A percentile compares a stretch with the other conserved stretches of the same genome.
phyloP scores from a whole-genome alignment of 805 yeast genomes.

The Wickerhamiella parazyma region DNA sequence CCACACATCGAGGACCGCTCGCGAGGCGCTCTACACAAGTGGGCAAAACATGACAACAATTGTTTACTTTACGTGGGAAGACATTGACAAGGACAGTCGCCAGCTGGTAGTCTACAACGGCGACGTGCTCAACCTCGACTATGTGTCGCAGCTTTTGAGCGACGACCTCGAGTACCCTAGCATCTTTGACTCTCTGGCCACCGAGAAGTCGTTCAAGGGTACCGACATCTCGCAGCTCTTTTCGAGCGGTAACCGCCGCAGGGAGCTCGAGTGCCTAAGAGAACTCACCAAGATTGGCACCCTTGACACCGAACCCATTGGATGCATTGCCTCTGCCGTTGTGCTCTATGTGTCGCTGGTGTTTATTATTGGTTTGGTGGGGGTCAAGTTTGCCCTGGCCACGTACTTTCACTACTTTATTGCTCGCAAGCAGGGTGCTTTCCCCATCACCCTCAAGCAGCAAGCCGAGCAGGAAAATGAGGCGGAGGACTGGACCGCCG shows the following conservation, averaged over 20 bases:
- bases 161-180: constrained; percentile 62
- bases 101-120: constrained; percentile 84
- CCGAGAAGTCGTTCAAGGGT: constrained; percentile 47
- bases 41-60: constrained; percentile 47
- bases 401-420: constrained; percentile 80
- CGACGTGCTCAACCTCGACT: constrained; percentile 65
- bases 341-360: constrained; percentile 71
- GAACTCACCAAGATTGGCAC: constrained; percentile 84
- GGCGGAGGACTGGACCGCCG: constrained; percentile 79
- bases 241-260: constrained; percentile 50
- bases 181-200: constrained; percentile 49
- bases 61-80: constrained; percentile 85
- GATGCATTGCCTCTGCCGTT: constrained; percentile 82
- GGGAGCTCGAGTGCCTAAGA: constrained; percentile 64
- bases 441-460: constrained; percentile 38
- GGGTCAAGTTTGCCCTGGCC: constrained; percentile 68
- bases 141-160: constrained; percentile 59
- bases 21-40: constrained; percentile 49
- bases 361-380: constrained; percentile 70
- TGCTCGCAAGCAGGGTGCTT: constrained; percentile 71
- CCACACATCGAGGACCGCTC: constrained; percentile 61
- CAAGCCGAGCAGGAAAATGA: constrained; percentile 50
- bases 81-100: constrained; percentile 51
- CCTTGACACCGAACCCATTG: constrained; percentile 78
- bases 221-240: constrained; percentile 69